Conservation (phyloP, 768 basidiomycete genomes). For the Hysterangium stoloniferum region DNA sequence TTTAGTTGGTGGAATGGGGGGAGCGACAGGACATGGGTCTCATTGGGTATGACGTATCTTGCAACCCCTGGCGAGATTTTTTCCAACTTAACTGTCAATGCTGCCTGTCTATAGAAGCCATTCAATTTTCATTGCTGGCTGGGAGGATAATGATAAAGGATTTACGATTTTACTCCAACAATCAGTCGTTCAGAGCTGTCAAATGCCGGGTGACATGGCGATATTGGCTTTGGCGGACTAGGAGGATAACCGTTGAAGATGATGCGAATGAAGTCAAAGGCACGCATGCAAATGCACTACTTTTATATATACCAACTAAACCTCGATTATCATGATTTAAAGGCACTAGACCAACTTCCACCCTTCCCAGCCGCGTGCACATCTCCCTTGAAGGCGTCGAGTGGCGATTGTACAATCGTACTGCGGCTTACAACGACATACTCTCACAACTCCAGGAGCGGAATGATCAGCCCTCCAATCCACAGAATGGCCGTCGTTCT, state of each 20-base stretch:
- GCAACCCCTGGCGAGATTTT: conserved; percentile 12
- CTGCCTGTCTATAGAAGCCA: conserved; percentile 49
- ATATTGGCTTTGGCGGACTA: conserved; percentile 84
- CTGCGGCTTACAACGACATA: conserved; percentile 83
- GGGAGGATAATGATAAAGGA: conserved; percentile 88
- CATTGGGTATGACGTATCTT: conserved; percentile 80
- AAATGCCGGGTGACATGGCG: conserved; percentile 88
- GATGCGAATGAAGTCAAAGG: conserved; percentile 41
- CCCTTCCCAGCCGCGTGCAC: conserved; percentile 72
- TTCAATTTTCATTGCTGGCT: conserved; percentile 83
- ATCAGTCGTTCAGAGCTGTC: conserved; percentile 78
- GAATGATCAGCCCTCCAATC: conserved; percentile 31
- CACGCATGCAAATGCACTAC: conserved; percentile 20
- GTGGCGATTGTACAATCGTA: conserved; percentile 89
- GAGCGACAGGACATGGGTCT: conserved; percentile 39
- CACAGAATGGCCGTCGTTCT: conserved; percentile 30
- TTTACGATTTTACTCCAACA: conserved; percentile 83
- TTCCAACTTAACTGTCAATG: not conserved
- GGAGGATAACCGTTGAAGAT: conserved; percentile 48
- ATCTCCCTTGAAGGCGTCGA: conserved; percentile 79
- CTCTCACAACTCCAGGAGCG: conserved; percentile 61
- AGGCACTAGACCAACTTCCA: conserved; percentile 29
- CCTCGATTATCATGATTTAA: conserved; percentile 7
- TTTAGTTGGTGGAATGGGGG: conserved; percentile 72
- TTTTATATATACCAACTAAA: conserved; percentile 4